A percentile compares a stretch with the other conserved stretches of the same genome.
These are phyloP conservation scores for Penicillium janthinellum DNA, from an alignment of 2,329 filamentous ascomycete genomes.

Conservation along the genomic window DNA sequence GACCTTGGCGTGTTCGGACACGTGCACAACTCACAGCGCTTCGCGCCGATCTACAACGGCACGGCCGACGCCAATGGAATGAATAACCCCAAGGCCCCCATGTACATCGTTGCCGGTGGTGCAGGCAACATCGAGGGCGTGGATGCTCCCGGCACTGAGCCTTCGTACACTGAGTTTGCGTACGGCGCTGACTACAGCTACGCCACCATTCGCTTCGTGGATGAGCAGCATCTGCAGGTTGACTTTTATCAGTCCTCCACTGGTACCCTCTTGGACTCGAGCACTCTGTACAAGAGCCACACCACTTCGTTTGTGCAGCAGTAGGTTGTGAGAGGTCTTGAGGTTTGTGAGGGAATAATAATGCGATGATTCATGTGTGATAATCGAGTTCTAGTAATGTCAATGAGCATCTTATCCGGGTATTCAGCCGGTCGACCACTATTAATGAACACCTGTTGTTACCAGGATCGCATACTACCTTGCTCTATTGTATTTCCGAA, in stretches of 20 bases:
- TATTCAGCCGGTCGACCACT: too few relatives aligned
- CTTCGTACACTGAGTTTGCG: slow-evolving; percentile 44
- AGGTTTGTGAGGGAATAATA: too few relatives aligned
- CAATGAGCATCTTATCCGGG: too few relatives aligned
- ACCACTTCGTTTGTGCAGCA: slow-evolving; percentile 57
- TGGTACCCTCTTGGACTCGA: slow-evolving; percentile 52
- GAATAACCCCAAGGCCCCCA: slow-evolving; percentile 55
- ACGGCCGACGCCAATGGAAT: slow-evolving; percentile 49
- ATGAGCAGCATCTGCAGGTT: slow-evolving; percentile 51
- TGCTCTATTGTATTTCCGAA: too few relatives aligned
- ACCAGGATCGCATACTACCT: too few relatives aligned
- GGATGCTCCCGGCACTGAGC: slow-evolving; percentile 45
- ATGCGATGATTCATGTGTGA: neutral
- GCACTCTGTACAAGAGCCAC: slow-evolving; percentile 54
- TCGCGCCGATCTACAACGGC: slow-evolving; percentile 37
- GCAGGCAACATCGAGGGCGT: slow-evolving; percentile 61
- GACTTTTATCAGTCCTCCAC: slow-evolving; percentile 55
- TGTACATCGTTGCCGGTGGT: slow-evolving; percentile 60
- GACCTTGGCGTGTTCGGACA: slow-evolving; percentile 61
- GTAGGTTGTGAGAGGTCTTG: neutral
- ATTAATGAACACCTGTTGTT: too few relatives aligned
- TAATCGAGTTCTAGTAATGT: too few relatives aligned
- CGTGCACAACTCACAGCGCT: slow-evolving; percentile 61
- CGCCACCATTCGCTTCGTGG: slow-evolving; percentile 51
- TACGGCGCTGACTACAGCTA: slow-evolving; percentile 54